These are phyloP conservation scores for Pseudognaphalium luteoalbum DNA, from an alignment of 129 eudicot genomes.

Conservation along the genomic window DNA sequence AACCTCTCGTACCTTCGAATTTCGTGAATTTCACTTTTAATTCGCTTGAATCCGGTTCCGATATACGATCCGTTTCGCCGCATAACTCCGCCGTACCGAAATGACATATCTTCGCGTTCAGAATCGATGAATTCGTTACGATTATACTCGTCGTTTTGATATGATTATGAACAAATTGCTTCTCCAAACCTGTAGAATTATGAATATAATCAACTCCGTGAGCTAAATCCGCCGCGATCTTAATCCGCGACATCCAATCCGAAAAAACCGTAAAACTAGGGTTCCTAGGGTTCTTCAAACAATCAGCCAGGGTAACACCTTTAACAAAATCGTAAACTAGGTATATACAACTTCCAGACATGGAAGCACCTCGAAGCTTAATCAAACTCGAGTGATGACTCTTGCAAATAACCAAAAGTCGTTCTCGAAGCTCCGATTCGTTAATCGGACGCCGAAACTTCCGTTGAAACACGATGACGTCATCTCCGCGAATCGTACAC, in stretches of 20 bases:
- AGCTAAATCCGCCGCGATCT: conserved; percentile 66
- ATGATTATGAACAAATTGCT: conserved; percentile 69
- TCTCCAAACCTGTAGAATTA: conserved; percentile 63
- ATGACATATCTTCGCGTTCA: conserved; percentile 75
- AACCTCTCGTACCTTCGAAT: conserved; percentile 79
- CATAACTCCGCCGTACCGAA: conserved; percentile 89
- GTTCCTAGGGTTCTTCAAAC: conserved; percentile 58
- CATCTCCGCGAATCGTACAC: conserved; percentile 59
- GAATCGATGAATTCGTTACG: conserved; percentile 31
- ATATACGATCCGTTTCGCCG: conserved; percentile 43
- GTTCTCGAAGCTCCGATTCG: conserved; percentile 40
- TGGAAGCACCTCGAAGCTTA: conserved; percentile 69
- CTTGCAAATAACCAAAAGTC: conserved; percentile 58
- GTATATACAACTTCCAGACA: conserved; percentile 63
- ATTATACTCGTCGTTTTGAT: conserved; percentile 67
- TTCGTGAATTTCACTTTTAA: conserved; percentile 43
- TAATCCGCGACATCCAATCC: conserved; percentile 66
- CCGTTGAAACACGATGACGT: conserved; percentile 59
- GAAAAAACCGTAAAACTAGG: conserved; percentile 64
- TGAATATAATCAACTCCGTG: conserved; percentile 88
- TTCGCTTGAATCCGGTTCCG: conserved; percentile 23
- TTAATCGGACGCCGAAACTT: conserved; percentile 53
- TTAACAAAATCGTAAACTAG: conserved; percentile 66
- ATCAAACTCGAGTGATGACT: conserved; percentile 72
- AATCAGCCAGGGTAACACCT: conserved; percentile 62